phyloP scores from a whole-genome alignment of 495 filamentous ascomycete genomes.

The Bacidia gigantensis region DNA sequence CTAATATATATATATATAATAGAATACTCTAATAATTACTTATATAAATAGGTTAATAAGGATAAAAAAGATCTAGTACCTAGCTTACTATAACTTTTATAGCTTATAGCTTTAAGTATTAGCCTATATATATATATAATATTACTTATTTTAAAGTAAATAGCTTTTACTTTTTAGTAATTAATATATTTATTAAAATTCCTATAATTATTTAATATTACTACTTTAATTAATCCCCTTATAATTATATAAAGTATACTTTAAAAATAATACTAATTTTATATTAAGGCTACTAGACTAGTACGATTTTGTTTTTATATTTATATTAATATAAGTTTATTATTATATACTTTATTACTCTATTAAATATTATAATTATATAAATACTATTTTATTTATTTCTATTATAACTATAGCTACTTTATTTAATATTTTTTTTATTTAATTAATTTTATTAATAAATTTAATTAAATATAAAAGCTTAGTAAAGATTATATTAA shows the following conservation, averaged over 20 bases:
- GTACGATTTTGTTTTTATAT: neutral
- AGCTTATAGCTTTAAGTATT: neutral
- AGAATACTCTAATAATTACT: no score
- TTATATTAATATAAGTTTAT: no score
- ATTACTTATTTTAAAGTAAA: no score
- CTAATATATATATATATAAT: no score
- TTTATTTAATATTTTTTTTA: no score
- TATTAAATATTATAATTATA: no score
- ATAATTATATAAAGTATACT: no score
- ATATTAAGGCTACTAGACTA: neutral
- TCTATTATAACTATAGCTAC: neutral
- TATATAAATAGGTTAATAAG: neutral
- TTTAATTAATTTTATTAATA: neutral
- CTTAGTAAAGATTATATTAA: neutral
- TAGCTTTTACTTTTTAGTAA: no score
- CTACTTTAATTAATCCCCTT: neutral
- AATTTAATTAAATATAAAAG: neutral
- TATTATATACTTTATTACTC: neutral
- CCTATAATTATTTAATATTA: neutral
- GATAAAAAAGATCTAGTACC: neutral
- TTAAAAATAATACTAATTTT: neutral
- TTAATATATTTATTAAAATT: no score
- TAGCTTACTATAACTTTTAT: neutral
- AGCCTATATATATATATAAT: no score
- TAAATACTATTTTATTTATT: neutral